Conservation (phyloP, 2,329 filamentous ascomycete genomes). For the Exophiala sideris region DNA sequence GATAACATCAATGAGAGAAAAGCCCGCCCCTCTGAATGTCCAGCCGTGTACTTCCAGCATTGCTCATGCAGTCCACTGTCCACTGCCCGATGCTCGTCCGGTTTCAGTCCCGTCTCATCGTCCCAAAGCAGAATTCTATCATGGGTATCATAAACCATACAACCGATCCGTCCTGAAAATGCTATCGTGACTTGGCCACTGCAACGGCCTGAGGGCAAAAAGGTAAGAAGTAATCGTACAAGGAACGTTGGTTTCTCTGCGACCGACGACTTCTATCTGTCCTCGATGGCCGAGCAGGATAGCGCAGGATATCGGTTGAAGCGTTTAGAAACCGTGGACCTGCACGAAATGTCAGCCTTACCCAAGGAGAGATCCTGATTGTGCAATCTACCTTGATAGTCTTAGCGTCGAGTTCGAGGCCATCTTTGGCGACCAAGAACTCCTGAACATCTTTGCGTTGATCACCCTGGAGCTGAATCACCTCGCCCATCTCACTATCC, state of each 20-base stretch:
- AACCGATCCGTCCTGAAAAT: constrained; percentile 24
- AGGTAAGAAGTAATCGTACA: constrained; percentile 24
- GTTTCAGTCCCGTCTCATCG: constrained; percentile 4
- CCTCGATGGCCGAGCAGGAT: constrained; percentile 42
- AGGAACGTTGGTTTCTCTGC: constrained; percentile 8
- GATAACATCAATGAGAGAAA: constrained; percentile 11
- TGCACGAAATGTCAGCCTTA: constrained; percentile 24
- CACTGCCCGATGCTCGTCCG: neutral
- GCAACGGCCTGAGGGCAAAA: constrained; percentile 20
- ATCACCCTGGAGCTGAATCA: constrained; percentile 99
- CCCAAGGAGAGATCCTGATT: neutral
- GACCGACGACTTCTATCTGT: constrained; percentile 34
- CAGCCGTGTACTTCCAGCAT: constrained; percentile 1
- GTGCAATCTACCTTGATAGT: constrained; percentile 75
- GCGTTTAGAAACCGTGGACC: constrained; percentile 53
- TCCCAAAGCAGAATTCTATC: constrained; percentile 22
- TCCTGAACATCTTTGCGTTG: constrained; percentile 98
- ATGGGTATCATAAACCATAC: constrained; percentile 29
- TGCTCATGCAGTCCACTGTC: neutral
- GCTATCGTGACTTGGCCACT: constrained; percentile 25
- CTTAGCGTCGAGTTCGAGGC: constrained; percentile 89
- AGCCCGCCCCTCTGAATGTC: constrained; percentile 2
- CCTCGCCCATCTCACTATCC: constrained; percentile 95
- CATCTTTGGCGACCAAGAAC: constrained; percentile 92
- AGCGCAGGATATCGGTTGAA: constrained; percentile 41